Evolutionary conservation across 768 basidiomycete genomes (phyloP).

Genomic region (Suillus subluteus): DNA sequence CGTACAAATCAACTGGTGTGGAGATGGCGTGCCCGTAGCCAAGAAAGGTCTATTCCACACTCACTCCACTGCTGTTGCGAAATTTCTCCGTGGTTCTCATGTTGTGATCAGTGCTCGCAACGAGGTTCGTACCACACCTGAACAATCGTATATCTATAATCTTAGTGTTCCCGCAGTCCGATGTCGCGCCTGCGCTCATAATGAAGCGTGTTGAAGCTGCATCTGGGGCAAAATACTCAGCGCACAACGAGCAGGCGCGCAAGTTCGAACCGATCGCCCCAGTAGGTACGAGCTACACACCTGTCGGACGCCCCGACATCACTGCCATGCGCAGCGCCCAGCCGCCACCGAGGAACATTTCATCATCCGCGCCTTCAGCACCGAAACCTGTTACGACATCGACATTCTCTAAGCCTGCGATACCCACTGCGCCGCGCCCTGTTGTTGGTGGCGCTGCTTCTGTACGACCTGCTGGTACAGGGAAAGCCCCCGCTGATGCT

Average conservation of each 20-base stretch:
- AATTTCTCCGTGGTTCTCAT: slow-evolving; percentile 82
- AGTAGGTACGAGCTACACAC: slow-evolving; percentile 76
- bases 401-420: slow-evolving; percentile 32
- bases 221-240: slow-evolving; percentile 88
- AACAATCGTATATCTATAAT: slow-evolving; percentile 3
- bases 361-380: slow-evolving; percentile 25
- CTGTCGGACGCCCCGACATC: slow-evolving; percentile 77
- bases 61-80: slow-evolving; percentile 79
- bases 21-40: slow-evolving; percentile 91
- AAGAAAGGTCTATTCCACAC: slow-evolving; percentile 94
- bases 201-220: slow-evolving; percentile 87
- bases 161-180: slow-evolving; percentile 49
- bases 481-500: slow-evolving; percentile 54
- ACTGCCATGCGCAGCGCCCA: slow-evolving; percentile 54
- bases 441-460: slow-evolving; percentile 49
- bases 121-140: slow-evolving; percentile 54
- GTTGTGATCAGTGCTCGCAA: slow-evolving; percentile 86
- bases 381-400: slow-evolving; percentile 9
- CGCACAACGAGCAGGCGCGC: slow-evolving; percentile 76
- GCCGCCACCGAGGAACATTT: slow-evolving; percentile 31
- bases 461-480: slow-evolving; percentile 40
- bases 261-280: slow-evolving; percentile 81
- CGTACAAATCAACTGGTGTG: slow-evolving; percentile 97
- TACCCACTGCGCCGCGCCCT: slow-evolving; percentile 49
- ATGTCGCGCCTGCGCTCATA: slow-evolving; percentile 79